A percentile compares a stretch with the other conserved stretches of the same genome.
Evolutionary conservation across 192 early-diverging fungal species (phyloP).

Genomic region (Coemansia sp.): DNA sequence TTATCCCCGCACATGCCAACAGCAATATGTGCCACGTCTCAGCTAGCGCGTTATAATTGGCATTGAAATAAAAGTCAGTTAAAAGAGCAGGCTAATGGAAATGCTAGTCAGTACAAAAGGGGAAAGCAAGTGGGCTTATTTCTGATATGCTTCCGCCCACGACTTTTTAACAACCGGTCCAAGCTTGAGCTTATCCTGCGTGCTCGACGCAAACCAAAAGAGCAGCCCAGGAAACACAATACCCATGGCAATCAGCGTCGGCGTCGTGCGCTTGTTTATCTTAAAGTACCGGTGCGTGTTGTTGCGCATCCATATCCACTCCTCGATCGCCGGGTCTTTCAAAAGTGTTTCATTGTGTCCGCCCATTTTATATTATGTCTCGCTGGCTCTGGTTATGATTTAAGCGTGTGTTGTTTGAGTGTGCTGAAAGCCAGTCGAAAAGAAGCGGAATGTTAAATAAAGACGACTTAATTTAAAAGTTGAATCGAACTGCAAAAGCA

Average conservation of each 20-base stretch:
- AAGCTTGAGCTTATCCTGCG: slow-evolving; percentile 38
- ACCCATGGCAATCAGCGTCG: slow-evolving; percentile 40
- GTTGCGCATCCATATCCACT: slow-evolving; percentile 55
- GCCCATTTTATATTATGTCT: slow-evolving; percentile 25
- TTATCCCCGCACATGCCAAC: neutral
- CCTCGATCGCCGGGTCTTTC: slow-evolving; percentile 56
- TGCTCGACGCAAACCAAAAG: slow-evolving; percentile 19
- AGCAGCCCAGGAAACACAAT: slow-evolving; percentile 31
- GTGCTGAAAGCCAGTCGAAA: too few relatives aligned
- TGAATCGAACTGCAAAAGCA: slow-evolving; percentile 1
- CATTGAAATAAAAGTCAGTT: neutral
- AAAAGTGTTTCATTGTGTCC: slow-evolving; percentile 47
- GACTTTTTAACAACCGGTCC: slow-evolving; percentile 39
- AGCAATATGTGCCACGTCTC: neutral
- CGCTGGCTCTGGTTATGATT: neutral
- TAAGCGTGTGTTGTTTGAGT: too few relatives aligned
- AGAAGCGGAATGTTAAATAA: too few relatives aligned
- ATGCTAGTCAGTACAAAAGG: neutral
- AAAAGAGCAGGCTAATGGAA: neutral
- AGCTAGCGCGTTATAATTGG: neutral
- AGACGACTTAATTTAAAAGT: neutral
- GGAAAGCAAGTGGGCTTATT: slow-evolving; percentile 1
- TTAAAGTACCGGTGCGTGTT: slow-evolving; percentile 55
- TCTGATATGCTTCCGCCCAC: slow-evolving; percentile 47
- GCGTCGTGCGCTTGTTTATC: slow-evolving; percentile 47